These are phyloP conservation scores for Iris macrosiphon DNA, from an alignment of 106 monocot genomes.

Conservation along the genomic window DNA sequence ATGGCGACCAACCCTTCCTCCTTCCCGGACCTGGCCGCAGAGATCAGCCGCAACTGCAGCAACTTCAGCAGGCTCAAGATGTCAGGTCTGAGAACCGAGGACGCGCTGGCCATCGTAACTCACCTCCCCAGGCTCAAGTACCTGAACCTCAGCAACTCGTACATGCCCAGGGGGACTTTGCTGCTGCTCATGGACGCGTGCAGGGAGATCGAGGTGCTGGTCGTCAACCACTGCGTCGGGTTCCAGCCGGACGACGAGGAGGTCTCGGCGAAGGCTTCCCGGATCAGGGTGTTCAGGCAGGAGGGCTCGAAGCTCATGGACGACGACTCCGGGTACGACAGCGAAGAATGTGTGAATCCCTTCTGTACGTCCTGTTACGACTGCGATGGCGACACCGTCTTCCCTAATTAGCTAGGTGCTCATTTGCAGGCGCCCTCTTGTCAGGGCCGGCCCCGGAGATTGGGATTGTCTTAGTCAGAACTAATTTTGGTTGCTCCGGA, in stretches of 20 bases:
- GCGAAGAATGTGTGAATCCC: no score
- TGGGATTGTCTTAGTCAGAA: no score
- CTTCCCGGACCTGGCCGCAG: background rate
- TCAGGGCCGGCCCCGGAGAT: no score
- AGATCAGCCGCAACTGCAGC: background rate
- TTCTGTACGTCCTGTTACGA: no score
- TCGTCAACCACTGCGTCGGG: constrained; percentile 1
- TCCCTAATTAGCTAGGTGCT: no score
- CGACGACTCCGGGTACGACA: no score
- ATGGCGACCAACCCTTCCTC: constrained; percentile 4
- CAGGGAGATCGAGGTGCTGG: background rate
- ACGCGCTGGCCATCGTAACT: background rate
- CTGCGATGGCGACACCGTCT: no score
- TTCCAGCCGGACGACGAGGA: constrained; percentile 7
- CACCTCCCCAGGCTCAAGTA: constrained; percentile 5
- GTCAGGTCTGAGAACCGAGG: background rate
- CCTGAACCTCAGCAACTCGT: constrained; percentile 8
- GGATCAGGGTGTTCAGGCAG: no score
- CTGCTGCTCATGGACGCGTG: constrained; percentile 6
- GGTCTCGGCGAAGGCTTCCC: no score
- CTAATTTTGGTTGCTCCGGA: no score
- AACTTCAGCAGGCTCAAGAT: background rate
- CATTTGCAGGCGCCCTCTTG: no score
- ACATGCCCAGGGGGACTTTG: constrained; percentile 3
- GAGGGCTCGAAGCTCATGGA: no score